These are phyloP conservation scores for Aspergillus carlsbadensis DNA, from an alignment of 495 filamentous ascomycete species.

Conservation along the genomic window DNA sequence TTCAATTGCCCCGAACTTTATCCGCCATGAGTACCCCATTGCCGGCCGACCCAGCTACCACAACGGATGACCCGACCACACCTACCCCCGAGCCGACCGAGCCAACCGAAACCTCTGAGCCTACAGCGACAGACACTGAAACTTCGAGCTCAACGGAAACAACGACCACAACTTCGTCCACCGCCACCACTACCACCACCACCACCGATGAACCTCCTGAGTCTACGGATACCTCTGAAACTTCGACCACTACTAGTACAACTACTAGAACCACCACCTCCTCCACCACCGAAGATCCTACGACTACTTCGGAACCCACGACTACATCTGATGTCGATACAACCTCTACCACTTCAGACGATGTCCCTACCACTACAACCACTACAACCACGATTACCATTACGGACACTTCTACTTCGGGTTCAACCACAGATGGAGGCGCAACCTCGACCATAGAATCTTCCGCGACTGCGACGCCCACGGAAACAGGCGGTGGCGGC, in stretches of 20 bases:
- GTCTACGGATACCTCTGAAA: conserved; percentile 12
- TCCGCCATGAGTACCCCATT: background rate
- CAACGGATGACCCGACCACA: background rate
- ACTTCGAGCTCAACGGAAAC: conserved; percentile 14
- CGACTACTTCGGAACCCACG: conserved; percentile 25
- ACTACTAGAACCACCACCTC: conserved; percentile 26
- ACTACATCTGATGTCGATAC: conserved; percentile 14
- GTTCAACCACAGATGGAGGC: conserved; percentile 13
- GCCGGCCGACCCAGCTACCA: background rate
- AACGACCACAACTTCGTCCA: conserved; percentile 7
- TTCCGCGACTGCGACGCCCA: conserved; percentile 23
- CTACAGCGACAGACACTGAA: conserved; percentile 7
- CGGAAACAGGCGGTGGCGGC: conserved; percentile 24
- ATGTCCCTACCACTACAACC: background rate
- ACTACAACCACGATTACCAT: conserved; percentile 28
- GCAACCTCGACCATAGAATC: conserved; percentile 31
- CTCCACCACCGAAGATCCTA: conserved; percentile 12
- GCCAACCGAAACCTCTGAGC: conserved; percentile 1
- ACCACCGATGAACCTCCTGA: conserved; percentile 29
- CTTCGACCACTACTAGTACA: conserved; percentile 12
- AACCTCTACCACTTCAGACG: conserved; percentile 13
- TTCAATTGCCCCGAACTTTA: background rate
- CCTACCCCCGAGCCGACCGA: conserved; percentile 15
- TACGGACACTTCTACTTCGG: conserved; percentile 26
- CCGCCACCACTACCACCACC: conserved; percentile 15